Evolutionary conservation across 129 eudicot genomes (phyloP), one percentile per base, ranked within the genome.

Genomic region (Flaveria trinervia): DNA sequence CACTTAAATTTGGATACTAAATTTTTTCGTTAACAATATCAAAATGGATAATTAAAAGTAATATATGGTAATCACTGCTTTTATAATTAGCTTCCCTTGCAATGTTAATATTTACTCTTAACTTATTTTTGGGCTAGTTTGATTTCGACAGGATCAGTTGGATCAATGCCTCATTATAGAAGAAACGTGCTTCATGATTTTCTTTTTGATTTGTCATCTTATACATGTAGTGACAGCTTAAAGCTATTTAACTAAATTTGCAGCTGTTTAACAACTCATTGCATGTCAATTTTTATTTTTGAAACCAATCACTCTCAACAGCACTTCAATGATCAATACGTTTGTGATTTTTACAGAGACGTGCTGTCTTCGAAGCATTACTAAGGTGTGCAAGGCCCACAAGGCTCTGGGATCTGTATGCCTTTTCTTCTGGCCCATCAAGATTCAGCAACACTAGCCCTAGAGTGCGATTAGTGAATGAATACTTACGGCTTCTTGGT

Each of bases 401-500:
- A 75, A 88, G 97, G 75, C 79, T 95, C 20, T 95, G 96, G 99
- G 99, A 95, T 87, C 83, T 95, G 59, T 95, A 91, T 78, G 88
- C 96, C 51, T 91, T 95, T 82, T 81, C 88, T 69, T 80, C 86
- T 62, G 92, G 97, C 56, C 89, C 97, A 52, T 87, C 94, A 54
- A 87, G 87, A 80, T 87, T 74, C 82, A 70, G 79, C 71, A 87
- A 87, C 76, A 82, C 84, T 65, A 86, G 74, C 67, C 99, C 99
- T 71, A 89, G 84, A 84, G 85, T 83, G 68, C 92, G 99, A 70
- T 73, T 95, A 76, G 68, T 95, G 74, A 85, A 89, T 78, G 99
- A 95, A 85, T 91, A 95, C 86, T 85, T 72, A 67, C 86, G 99
- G 65, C 99, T 95, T 70, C 92, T 95, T 74, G 99, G 99, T 73